phyloP scores from a whole-genome alignment of 352 stramenopile genomes.

The Globisporangium acanthophoron region DNA sequence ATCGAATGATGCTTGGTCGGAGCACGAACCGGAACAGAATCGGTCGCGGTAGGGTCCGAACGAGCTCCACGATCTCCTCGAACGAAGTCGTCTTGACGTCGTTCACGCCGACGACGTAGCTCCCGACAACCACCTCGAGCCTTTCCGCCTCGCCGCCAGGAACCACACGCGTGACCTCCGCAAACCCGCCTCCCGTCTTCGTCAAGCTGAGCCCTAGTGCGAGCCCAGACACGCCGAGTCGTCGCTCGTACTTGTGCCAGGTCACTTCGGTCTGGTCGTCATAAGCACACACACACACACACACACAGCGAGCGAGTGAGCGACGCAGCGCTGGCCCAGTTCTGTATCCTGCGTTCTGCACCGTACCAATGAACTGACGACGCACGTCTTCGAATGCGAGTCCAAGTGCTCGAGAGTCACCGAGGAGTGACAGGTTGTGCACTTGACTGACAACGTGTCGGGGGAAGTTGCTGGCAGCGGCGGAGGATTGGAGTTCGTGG shows the following conservation, averaged over 20 bases:
- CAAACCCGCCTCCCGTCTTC: conserved; percentile 60
- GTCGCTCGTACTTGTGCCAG: conserved; percentile 64
- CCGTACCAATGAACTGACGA: conserved; percentile 36
- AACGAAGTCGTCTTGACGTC: conserved; percentile 50
- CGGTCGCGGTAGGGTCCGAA: conserved; percentile 41
- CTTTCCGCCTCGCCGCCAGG: conserved; percentile 48
- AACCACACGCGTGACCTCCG: conserved; percentile 63
- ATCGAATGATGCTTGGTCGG: conserved; percentile 15
- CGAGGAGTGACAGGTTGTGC: conserved; percentile 54
- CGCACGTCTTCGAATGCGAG: conserved; percentile 54
- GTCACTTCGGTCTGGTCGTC: conserved; percentile 19
- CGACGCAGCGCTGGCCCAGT: too few relatives aligned
- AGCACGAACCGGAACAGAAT: conserved; percentile 69
- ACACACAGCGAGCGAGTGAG: conserved; percentile 3
- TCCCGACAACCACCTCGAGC: conserved; percentile 62
- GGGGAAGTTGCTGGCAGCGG: not conserved
- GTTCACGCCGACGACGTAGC: conserved; percentile 70
- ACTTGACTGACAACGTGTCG: conserved; percentile 42
- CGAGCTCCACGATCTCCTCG: conserved; percentile 63
- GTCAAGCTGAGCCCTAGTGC: conserved; percentile 69
- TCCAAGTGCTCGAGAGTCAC: conserved; percentile 48
- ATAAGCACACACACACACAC: not conserved
- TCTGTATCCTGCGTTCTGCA: not conserved
- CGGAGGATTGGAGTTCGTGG: not conserved
- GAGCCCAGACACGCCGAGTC: conserved; percentile 31